Base-by-base conservation (phyloP, 2,329 filamentous ascomycete genomes). In the Alternaria dauci region DNA sequence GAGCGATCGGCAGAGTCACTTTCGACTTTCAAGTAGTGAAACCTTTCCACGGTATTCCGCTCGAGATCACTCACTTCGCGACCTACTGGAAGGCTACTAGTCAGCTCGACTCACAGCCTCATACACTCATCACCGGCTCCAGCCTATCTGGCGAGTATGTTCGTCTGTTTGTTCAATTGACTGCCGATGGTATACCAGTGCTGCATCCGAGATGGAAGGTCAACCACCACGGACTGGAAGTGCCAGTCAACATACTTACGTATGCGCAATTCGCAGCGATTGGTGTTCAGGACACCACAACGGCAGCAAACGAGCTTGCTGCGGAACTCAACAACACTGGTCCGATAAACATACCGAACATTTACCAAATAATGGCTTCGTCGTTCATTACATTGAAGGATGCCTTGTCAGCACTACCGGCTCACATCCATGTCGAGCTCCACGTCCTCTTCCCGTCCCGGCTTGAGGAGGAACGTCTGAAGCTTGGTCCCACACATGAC, bases 11-110 rank as follows among this genome's bases (percentile, higher is more conserved):
- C 6, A 92, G 96, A 72, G 92, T 98, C 68, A 93, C 89, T 65
- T 99, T 99, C 82, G 91, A 92, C 66, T 96, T 93, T 56, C 94
- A 98, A 76, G 93, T 98, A 26, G 96, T 99, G 77, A 97, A 97
- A 74, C 95, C 95, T 0, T 99, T 98, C 81, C 88, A 89, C 64
- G 94, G 95, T 8, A 91, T 93, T 62, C 93, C 95, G 4, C 83
- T 99, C 23, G 95, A 99, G 78, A 97, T 99, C 62, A 96, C 95
- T 1, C 94, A 98, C 74, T 99, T 98, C 71, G 95, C 96, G 65
- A 98, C 95, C 0, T 99, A 99, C 79, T 99, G 95, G 95, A 99
- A 98, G 79, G 94, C 94, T 0, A 99, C 95, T 1, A 97, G 93
- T 72, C 93, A 97, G 70, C 86, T 95, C 48, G 93, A 97, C 76